Conservation (phyloP, 1,284 basidiomycete genomes). For the Prillingera fragicola region DNA sequence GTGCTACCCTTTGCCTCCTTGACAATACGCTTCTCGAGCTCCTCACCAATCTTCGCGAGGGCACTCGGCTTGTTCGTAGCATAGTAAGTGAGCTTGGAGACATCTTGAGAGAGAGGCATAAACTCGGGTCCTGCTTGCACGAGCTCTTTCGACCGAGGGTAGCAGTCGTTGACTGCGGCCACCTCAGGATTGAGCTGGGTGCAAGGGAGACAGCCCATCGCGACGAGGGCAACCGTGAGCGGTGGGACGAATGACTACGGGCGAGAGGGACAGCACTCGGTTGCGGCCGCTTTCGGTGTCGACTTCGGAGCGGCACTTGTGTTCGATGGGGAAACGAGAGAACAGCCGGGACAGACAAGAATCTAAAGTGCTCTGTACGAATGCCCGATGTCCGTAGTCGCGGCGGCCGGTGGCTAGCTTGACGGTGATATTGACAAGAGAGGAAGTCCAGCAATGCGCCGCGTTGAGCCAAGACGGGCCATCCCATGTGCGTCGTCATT, state of each 20-base stretch:
- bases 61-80: slow-evolving; percentile 85
- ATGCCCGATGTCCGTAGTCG: too few relatives aligned
- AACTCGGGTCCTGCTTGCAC: slow-evolving; percentile 63
- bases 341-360: too few relatives aligned
- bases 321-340: too few relatives aligned
- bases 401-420: too few relatives aligned
- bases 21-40: slow-evolving; percentile 72
- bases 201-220: slow-evolving; percentile 36
- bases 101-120: slow-evolving; percentile 79
- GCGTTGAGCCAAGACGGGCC: too few relatives aligned
- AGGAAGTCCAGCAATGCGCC: too few relatives aligned
- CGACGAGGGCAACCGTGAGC: neutral
- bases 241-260: neutral
- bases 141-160: slow-evolving; percentile 75
- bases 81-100: slow-evolving; percentile 87
- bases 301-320: too few relatives aligned
- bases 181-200: slow-evolving; percentile 31
- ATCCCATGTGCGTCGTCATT: too few relatives aligned
- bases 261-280: too few relatives aligned
- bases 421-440: too few relatives aligned
- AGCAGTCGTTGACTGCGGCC: slow-evolving; percentile 76
- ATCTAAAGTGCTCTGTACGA: too few relatives aligned
- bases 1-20: slow-evolving; percentile 64
- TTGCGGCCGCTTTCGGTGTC: too few relatives aligned
- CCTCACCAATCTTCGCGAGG: slow-evolving; percentile 74